Percentiles rank a stretch among this genome's conserved stretches.
Conservation (phyloP, 2,329 filamentous ascomycete species). For the Curvularia sp. region DNA sequence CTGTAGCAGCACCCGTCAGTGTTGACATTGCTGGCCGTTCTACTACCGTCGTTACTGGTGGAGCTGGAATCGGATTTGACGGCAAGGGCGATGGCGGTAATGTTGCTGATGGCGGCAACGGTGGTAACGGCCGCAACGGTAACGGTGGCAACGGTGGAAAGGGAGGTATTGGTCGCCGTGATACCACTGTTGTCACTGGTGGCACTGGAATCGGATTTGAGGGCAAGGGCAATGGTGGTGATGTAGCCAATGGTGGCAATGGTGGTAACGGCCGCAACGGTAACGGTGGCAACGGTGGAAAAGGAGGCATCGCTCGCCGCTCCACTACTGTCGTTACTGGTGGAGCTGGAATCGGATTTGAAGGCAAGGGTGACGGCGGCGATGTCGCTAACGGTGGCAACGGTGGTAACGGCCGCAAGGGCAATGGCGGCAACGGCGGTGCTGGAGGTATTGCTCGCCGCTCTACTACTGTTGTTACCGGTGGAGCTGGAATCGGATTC, state of each 20-base stretch:
- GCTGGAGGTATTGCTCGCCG: neutral
- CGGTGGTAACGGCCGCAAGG: neutral
- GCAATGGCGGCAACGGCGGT: neutral
- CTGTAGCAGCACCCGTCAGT: neutral
- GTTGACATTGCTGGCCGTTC: neutral
- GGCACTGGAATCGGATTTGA: neutral
- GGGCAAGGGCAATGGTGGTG: neutral
- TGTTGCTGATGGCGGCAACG: neutral
- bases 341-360: neutral
- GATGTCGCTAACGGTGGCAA: neutral
- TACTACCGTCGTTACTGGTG: neutral
- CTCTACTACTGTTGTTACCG: neutral
- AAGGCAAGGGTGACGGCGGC: neutral
- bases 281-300: neutral
- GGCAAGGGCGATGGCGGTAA: neutral
- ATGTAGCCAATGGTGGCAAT: neutral
- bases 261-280: neutral
- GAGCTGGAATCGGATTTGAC: neutral
- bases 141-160: neutral
- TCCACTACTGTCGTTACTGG: neutral
- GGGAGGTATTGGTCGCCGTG: neutral
- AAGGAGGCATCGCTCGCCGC: neutral
- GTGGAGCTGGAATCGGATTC: neutral
- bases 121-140: neutral
- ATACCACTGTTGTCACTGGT: neutral